Conservation (phyloP, 371 early-diverging fungal genomes). For the Synchytrium microbalum region DNA sequence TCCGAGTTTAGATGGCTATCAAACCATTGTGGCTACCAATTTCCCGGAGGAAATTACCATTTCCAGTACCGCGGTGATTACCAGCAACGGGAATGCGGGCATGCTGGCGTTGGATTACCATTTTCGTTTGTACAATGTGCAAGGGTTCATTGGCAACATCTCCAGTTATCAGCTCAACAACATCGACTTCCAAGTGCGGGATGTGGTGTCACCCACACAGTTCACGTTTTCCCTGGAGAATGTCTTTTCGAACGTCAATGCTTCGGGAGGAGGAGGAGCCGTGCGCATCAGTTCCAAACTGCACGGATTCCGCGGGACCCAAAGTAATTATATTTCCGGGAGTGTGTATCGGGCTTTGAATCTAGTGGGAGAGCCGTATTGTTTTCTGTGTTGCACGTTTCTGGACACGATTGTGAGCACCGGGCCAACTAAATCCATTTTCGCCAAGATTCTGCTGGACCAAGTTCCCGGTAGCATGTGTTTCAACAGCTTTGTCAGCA, state of each 20-base stretch:
- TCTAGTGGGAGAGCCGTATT: neutral
- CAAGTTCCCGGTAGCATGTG: neutral
- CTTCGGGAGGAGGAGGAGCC: neutral
- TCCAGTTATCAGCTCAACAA: neutral
- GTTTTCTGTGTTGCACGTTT: neutral
- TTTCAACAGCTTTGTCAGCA: constrained; percentile 3
- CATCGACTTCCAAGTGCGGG: neutral
- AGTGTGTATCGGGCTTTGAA: neutral
- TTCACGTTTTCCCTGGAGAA: neutral
- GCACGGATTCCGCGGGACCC: constrained; percentile 1
- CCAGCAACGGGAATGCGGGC: neutral
- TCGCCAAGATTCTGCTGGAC: constrained; percentile 2
- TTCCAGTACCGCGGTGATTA: neutral
- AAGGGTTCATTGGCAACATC: neutral
- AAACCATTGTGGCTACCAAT: neutral
- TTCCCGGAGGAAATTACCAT: neutral
- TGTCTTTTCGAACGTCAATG: neutral
- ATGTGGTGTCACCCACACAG: neutral
- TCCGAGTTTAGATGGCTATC: neutral
- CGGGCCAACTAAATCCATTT: too few relatives aligned
- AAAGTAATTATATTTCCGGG: neutral
- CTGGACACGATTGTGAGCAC: neutral
- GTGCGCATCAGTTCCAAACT: neutral
- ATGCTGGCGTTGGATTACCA: neutral
- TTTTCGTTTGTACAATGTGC: constrained; percentile 4